Evolutionary conservation across 768 basidiomycete species (phyloP).

Genomic region (Suillus subluteus): DNA sequence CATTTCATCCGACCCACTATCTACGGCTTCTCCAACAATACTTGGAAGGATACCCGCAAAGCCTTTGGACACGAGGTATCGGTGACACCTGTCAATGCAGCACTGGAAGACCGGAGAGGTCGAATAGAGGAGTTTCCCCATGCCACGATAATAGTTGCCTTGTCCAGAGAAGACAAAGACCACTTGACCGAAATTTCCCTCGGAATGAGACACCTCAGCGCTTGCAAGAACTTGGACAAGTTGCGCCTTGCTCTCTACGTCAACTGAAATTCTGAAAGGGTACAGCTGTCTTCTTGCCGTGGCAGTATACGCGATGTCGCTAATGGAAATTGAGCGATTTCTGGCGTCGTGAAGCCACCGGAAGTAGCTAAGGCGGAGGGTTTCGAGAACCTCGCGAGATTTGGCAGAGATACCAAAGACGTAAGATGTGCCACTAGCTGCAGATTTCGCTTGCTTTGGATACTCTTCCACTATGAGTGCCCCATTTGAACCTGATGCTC

Average conservation of each 20-base stretch:
- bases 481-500: slow-evolving; percentile 73
- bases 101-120: slow-evolving; percentile 49
- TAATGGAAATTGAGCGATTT: slow-evolving; percentile 32
- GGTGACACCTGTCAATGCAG: slow-evolving; percentile 62
- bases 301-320: slow-evolving; percentile 67
- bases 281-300: slow-evolving; percentile 68
- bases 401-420: slow-evolving; percentile 70
- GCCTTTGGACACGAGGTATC: slow-evolving; percentile 48
- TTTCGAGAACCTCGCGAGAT: slow-evolving; percentile 47
- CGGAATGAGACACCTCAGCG: slow-evolving; percentile 37
- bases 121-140: slow-evolving; percentile 62
- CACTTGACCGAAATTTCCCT: slow-evolving; percentile 35
- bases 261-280: slow-evolving; percentile 53
- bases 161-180: slow-evolving; percentile 79
- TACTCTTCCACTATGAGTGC: slow-evolving; percentile 65
- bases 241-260: slow-evolving; percentile 47
- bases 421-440: slow-evolving; percentile 26
- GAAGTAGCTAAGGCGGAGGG: slow-evolving; percentile 50
- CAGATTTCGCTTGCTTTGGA: slow-evolving; percentile 15
- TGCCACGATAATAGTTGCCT: slow-evolving; percentile 66
- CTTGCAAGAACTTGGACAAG: slow-evolving; percentile 47
- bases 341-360: slow-evolving; percentile 46
- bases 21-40: slow-evolving; percentile 36
- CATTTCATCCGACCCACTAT: slow-evolving; percentile 23
- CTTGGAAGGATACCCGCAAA: slow-evolving; percentile 54